phyloP scores from a whole-genome alignment of 2,329 filamentous ascomycete genomes.

The Thelonectria discophora region DNA sequence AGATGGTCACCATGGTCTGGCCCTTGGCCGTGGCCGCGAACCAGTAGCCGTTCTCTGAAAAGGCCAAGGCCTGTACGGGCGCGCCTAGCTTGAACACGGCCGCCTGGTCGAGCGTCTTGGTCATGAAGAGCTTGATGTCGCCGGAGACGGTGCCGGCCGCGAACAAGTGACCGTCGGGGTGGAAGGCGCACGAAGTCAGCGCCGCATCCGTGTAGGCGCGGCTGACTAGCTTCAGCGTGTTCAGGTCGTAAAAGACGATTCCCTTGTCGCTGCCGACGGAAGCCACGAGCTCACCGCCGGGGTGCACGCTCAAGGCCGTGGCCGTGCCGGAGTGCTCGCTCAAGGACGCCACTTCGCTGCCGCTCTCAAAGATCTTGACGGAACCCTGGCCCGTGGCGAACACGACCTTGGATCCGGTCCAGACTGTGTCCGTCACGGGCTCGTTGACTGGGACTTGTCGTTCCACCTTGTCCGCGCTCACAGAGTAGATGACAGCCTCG shows the following conservation, averaged over 20 bases:
- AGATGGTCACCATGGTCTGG: slow-evolving; percentile 82
- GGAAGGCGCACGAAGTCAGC: slow-evolving; percentile 82
- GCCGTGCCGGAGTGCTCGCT: slow-evolving; percentile 84
- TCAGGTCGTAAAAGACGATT: slow-evolving; percentile 87
- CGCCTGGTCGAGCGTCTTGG: slow-evolving; percentile 79
- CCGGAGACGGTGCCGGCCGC: slow-evolving; percentile 83
- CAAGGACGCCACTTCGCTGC: slow-evolving; percentile 73
- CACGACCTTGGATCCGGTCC: slow-evolving; percentile 74
- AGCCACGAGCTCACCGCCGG: slow-evolving; percentile 82
- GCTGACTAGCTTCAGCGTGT: slow-evolving; percentile 71
- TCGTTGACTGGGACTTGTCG: slow-evolving; percentile 72
- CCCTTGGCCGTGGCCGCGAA: slow-evolving; percentile 83
- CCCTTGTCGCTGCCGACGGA: slow-evolving; percentile 93
- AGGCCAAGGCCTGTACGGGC: slow-evolving; percentile 78
- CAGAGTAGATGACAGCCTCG: slow-evolving; percentile 77
- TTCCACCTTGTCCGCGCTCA: slow-evolving; percentile 73
- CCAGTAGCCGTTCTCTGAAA: slow-evolving; percentile 98
- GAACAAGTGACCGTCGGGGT: slow-evolving; percentile 95
- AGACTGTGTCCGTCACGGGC: slow-evolving; percentile 71
- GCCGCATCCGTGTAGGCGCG: slow-evolving; percentile 83
- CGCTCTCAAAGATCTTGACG: slow-evolving; percentile 82
- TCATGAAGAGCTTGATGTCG: slow-evolving; percentile 88
- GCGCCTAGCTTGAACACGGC: slow-evolving; percentile 76
- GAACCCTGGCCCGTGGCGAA: slow-evolving; percentile 79
- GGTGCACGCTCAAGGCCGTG: slow-evolving; percentile 81